phyloP scores from a whole-genome alignment of 345 rosid genomes.

The Fremontodendron californicum region DNA sequence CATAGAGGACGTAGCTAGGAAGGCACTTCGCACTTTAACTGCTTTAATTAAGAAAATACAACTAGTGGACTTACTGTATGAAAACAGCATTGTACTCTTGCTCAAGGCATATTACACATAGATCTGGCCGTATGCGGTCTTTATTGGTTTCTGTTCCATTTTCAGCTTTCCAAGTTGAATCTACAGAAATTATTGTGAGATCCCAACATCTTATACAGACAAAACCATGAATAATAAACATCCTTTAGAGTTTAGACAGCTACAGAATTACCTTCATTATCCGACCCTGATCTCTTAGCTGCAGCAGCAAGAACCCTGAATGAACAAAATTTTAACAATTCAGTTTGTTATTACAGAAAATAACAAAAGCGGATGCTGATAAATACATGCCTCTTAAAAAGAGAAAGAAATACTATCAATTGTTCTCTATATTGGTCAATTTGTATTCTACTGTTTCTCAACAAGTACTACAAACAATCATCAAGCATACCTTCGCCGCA shows the following conservation, averaged over 20 bases:
- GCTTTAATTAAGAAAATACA: conserved; percentile 7
- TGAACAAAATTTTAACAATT: conserved; percentile 17
- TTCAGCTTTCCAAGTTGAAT: conserved; percentile 45
- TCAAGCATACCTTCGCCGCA: conserved; percentile 44
- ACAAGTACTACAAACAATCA: background rate
- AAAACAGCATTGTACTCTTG: conserved; percentile 86
- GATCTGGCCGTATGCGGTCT: conserved; percentile 68
- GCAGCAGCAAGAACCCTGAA: conserved; percentile 93
- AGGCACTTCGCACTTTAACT: background rate
- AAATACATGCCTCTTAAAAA: background rate
- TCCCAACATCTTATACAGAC: conserved; percentile 10
- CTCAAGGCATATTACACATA: conserved; percentile 96
- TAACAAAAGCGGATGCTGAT: background rate
- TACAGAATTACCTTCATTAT: conserved; percentile 50
- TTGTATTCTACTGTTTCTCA: background rate
- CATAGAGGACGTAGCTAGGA: background rate
- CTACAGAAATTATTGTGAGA: conserved; percentile 28
- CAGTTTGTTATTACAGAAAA: conserved; percentile 14
- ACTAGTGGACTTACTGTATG: conserved; percentile 56
- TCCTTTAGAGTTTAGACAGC: background rate
- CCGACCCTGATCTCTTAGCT: conserved; percentile 60
- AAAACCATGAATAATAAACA: background rate
- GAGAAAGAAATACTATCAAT: background rate
- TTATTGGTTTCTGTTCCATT: conserved; percentile 48
- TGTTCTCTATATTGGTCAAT: background rate